phyloP scores from a whole-genome alignment of 768 basidiomycete species.

The Strobilomyces confusus region DNA sequence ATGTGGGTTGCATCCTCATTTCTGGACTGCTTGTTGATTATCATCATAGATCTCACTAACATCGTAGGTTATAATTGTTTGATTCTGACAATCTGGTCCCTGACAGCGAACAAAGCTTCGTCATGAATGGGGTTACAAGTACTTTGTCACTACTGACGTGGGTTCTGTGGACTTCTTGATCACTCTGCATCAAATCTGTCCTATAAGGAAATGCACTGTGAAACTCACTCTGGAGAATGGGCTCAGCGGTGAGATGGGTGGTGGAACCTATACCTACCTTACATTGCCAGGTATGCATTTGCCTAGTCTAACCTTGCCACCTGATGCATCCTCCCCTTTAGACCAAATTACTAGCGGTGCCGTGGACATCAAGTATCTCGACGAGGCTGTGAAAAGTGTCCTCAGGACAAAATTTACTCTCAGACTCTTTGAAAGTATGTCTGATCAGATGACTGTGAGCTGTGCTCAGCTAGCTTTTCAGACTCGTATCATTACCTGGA shows the following conservation, averaged over 20 bases:
- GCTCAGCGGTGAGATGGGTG: slow-evolving; percentile 22
- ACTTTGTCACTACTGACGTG: slow-evolving; percentile 56
- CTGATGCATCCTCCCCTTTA: slow-evolving; percentile 15
- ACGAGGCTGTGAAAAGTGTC: slow-evolving; percentile 52
- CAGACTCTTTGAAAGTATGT: slow-evolving; percentile 56
- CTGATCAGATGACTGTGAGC: not conserved
- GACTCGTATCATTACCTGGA: slow-evolving; percentile 60
- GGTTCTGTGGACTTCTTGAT: slow-evolving; percentile 59
- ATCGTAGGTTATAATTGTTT: slow-evolving; percentile 6
- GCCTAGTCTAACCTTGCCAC: not conserved
- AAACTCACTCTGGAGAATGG: slow-evolving; percentile 34
- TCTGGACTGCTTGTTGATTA: not conserved
- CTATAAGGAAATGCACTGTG: slow-evolving; percentile 58
- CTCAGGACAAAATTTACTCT: slow-evolving; percentile 31
- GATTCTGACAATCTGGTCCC: not conserved
- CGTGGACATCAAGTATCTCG: slow-evolving; percentile 43
- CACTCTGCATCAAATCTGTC: slow-evolving; percentile 50
- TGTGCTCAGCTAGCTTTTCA: not conserved
- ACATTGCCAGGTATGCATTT: slow-evolving; percentile 48
- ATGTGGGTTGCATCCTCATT: slow-evolving; percentile 31
- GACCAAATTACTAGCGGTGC: slow-evolving; percentile 53
- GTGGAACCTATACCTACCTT: slow-evolving; percentile 47
- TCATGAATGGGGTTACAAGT: slow-evolving; percentile 51
- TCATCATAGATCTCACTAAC: slow-evolving; percentile 13
- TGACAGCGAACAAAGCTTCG: slow-evolving; percentile 43